Conservation (phyloP, 1,284 basidiomycete genomes). For the Ceratobasidium sp. region DNA sequence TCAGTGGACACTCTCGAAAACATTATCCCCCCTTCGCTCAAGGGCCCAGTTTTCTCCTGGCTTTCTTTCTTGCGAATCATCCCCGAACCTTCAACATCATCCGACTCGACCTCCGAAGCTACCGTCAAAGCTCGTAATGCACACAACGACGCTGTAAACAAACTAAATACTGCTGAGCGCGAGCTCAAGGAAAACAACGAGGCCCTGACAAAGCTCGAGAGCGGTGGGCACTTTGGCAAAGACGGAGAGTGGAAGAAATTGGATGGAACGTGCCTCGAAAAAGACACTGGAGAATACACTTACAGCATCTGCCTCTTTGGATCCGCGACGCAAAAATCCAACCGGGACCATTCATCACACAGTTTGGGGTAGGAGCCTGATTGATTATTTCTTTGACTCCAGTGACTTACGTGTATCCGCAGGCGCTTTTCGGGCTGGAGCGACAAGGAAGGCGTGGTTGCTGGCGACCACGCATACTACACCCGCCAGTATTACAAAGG, state of each 20-base stretch:
- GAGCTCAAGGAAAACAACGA: slow-evolving; percentile 56
- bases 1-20: slow-evolving; percentile 82
- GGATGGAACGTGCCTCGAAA: slow-evolving; percentile 80
- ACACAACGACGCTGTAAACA: slow-evolving; percentile 51
- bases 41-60: slow-evolving; percentile 68
- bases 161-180: slow-evolving; percentile 65
- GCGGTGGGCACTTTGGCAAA: slow-evolving; percentile 72
- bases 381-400: background rate
- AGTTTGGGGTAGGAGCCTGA: slow-evolving; percentile 76
- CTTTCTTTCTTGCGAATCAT: slow-evolving; percentile 50
- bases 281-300: slow-evolving; percentile 92
- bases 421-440: slow-evolving; percentile 85
- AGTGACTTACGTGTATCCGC: slow-evolving; percentile 22
- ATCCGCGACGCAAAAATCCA: slow-evolving; percentile 87
- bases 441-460: slow-evolving; percentile 58
- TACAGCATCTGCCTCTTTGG: slow-evolving; percentile 97
- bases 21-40: slow-evolving; percentile 86
- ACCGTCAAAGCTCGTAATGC: slow-evolving; percentile 64
- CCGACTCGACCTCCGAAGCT: slow-evolving; percentile 31
- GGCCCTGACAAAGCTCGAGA: slow-evolving; percentile 65
- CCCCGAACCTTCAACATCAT: background rate
- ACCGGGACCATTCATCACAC: slow-evolving; percentile 79
- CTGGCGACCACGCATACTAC: slow-evolving; percentile 78
- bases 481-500: slow-evolving; percentile 79
- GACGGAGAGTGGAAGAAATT: slow-evolving; percentile 97